Evolutionary conservation across 257 asterid genomes (phyloP).

Genomic region (Solanum chiquidenum): DNA sequence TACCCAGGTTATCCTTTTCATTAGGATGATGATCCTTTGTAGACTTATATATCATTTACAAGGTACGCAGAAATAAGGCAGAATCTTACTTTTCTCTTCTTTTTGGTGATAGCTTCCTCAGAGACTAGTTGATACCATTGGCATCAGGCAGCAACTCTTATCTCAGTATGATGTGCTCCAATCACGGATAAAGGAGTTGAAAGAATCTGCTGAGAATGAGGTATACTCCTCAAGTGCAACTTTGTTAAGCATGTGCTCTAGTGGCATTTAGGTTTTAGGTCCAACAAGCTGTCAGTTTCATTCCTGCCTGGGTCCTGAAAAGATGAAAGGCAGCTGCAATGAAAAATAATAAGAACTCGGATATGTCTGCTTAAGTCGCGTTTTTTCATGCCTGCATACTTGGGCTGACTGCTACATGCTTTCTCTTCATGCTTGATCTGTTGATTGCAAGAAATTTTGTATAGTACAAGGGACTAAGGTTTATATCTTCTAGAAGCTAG

Average conservation of each 20-base stretch:
- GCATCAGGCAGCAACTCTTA: conserved; percentile 69
- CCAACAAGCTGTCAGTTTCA: neutral
- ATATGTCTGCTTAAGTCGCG: neutral
- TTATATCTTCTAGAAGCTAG: neutral
- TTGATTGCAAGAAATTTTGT: neutral
- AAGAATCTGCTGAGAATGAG: conserved; percentile 84
- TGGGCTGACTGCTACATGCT: neutral
- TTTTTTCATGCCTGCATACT: neutral
- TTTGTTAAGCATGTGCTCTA: neutral
- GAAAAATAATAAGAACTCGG: neutral
- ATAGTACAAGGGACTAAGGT: neutral
- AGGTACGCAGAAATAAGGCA: neutral
- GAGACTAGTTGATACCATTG: conserved; percentile 55
- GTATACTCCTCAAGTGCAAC: conserved; percentile 16
- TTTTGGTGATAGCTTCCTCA: conserved; percentile 64
- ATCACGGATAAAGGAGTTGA: conserved; percentile 79
- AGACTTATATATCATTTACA: neutral
- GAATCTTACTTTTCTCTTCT: neutral
- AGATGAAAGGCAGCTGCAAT: neutral
- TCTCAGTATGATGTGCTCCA: conserved; percentile 89
- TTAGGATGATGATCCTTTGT: neutral
- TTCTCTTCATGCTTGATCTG: neutral
- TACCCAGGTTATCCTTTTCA: neutral
- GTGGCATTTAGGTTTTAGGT: neutral
- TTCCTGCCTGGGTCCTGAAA: neutral